Evolutionary conservation across 2,329 filamentous ascomycete species (phyloP).

Genomic region (Claviceps sp.): DNA sequence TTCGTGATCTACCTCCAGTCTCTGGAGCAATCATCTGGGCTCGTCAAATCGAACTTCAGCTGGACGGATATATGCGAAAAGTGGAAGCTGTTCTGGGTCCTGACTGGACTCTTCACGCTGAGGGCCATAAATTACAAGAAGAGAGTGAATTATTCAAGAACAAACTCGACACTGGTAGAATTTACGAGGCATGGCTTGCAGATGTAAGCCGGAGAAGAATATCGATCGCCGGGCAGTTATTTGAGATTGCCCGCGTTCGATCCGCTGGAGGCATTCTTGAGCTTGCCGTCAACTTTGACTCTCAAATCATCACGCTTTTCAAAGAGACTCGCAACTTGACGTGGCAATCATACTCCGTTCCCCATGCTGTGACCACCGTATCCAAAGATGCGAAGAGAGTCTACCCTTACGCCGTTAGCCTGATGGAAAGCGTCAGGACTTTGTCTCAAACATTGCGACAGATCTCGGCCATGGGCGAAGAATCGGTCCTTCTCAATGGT

Average conservation of each 20-base stretch:
- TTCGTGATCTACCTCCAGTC: constrained; percentile 89
- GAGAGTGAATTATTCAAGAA: constrained; percentile 91
- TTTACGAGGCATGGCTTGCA: constrained; percentile 90
- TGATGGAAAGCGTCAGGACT: constrained; percentile 98
- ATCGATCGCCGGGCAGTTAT: constrained; percentile 82
- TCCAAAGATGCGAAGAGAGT: constrained; percentile 98
- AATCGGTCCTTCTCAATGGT: constrained; percentile 75
- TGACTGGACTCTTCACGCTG: constrained; percentile 87
- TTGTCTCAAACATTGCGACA: constrained; percentile 77
- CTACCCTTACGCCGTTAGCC: constrained; percentile 91
- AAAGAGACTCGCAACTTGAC: constrained; percentile 95
- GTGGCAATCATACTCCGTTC: constrained; percentile 90
- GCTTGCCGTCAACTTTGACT: constrained; percentile 89
- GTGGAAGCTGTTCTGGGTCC: constrained; percentile 95
- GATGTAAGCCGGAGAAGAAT: constrained; percentile 83
- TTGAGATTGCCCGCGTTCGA: constrained; percentile 76
- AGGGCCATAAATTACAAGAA: constrained; percentile 83
- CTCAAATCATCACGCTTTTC: constrained; percentile 93
- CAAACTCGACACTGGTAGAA: constrained; percentile 85
- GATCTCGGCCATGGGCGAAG: constrained; percentile 75
- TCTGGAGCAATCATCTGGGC: constrained; percentile 97
- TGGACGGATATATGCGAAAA: constrained; percentile 95
- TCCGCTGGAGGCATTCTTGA: constrained; percentile 84
- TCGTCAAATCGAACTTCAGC: constrained; percentile 88
- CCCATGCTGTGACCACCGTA: constrained; percentile 86